Evolutionary conservation across 768 basidiomycete species (phyloP).

Genomic region (Mycena rebaudengoi): DNA sequence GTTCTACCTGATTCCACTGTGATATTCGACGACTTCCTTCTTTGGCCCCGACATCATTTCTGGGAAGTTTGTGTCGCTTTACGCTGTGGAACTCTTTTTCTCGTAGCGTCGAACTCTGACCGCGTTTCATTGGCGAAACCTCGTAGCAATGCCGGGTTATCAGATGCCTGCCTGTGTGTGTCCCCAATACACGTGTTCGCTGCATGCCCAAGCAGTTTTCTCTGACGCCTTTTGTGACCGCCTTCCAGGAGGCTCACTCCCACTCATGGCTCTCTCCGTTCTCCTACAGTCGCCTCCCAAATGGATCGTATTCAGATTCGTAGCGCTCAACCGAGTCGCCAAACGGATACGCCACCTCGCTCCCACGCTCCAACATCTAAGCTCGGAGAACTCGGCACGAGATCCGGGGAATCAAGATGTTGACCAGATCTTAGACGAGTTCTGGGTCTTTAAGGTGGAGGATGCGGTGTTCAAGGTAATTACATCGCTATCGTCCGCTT

Average conservation of each 20-base stretch:
- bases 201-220: not conserved
- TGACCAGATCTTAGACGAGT: slow-evolving; percentile 45
- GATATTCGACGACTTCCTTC: too few relatives aligned
- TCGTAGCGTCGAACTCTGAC: too few relatives aligned
- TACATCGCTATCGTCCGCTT: slow-evolving; percentile 6
- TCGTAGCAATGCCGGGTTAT: too few relatives aligned
- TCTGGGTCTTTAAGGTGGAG: slow-evolving; percentile 67
- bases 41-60: too few relatives aligned
- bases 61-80: too few relatives aligned
- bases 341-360: slow-evolving; percentile 10
- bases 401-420: not conserved
- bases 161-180: not conserved
- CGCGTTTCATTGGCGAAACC: too few relatives aligned
- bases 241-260: not conserved
- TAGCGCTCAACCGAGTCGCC: slow-evolving; percentile 1
- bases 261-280: not conserved
- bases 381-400: not conserved
- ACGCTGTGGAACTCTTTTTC: too few relatives aligned
- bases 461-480: slow-evolving; percentile 70
- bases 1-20: too few relatives aligned
- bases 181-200: not conserved
- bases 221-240: not conserved
- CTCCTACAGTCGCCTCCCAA: not conserved
- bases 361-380: not conserved
- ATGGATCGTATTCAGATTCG: not conserved